Base-by-base conservation (phyloP, 2,329 filamentous ascomycete genomes). In the Tolypocladium inflatum region DNA sequence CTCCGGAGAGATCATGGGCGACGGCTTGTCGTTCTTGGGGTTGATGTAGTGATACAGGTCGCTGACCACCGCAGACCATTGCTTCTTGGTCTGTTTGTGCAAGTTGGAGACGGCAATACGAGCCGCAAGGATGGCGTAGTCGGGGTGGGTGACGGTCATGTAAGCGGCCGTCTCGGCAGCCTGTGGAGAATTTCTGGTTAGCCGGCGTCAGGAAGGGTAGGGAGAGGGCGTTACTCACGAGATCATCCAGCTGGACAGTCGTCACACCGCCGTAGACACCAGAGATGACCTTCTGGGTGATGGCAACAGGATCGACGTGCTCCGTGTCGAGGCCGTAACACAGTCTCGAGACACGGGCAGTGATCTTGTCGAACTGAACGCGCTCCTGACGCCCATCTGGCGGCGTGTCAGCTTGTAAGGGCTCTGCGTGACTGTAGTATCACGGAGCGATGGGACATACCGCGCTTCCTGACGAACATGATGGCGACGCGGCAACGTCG, bases 301-400 rank as follows among this genome's bases (percentile, higher is more conserved):
- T 99, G 70, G 93, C 91, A 64, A 95, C 94, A 58, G 94, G 91
- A 78, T 99, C 94, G 69, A 99, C 90, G 80, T 99, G 94, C 67
- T 83, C 93, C 55, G 89, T 85, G 72, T 99, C 94, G 59, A 99
- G 88, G 65, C 93, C 93, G 76, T 99, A 99, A 84, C 94, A 99
- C 71, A 99, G 82, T 70, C 94, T 87, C 53, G 94, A 97, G 66
- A 99, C 94, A 76, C 94, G 91, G 69, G 94, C 94, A 70, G 94
- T 97, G 84, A 99, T 99, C 81, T 99, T 99, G 83, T 99, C 94
- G 80, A 99, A 99, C 76, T 99, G 94, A 64, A 99, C 94, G 76
- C 94, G 94, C 84, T 99, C 94, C 81, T 97, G 96, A 82, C 94
- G 94, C 78, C 93, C 93, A 84, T 99, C 94, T 97, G 58, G 13